Base-by-base conservation (phyloP, 2,329 filamentous ascomycete genomes). In the Fusarium sp. region DNA sequence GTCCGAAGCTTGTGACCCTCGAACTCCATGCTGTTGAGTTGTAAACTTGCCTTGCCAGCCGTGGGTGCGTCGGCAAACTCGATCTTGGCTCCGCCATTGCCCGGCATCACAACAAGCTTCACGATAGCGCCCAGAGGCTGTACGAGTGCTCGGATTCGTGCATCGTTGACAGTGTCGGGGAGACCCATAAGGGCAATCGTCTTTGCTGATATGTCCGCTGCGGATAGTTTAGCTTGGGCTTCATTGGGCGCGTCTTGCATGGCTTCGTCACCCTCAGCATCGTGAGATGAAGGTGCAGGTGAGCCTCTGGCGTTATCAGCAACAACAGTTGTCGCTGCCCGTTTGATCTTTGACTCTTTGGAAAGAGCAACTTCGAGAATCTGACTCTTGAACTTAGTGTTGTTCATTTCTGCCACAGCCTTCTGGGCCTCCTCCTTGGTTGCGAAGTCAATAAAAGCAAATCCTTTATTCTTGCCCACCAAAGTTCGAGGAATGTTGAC, bases 101-200 rank as follows among this genome's bases (percentile, higher is more conserved):
- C 88, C 3, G 94, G 93, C 44, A 93, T 90, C 13, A 98, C 84
- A 15, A 92, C 85, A 6, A 98, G 85, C 78, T 94, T 95, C 68
- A 90, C 84, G 24, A 98, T 84, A 2, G 85, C 79, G 1, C 93
- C 94, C 43, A 90, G 85, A 3, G 89, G 86, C 71, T 93, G 91
- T 11, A 92, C 89, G 5, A 97, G 82, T 0, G 89, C 85, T 43
- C 88, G 88, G 56, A 99, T 88, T 29, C 94, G 93, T 3, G 92
- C 89, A 74, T 97, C 93, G 69, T 97, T 98, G 74, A 98, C 89
- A 0, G 94, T 98, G 75, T 98, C 96, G 1, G 96, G 93, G 2
- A 99, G 84, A 66, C 94, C 92, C 80, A 98, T 88, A 28, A 99
- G 83, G 12, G 91, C 91, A 49, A 98, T 85, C 2, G 93, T 96